These are phyloP conservation scores for Sphaerostilbella broomeana DNA, from an alignment of 2,329 filamentous ascomycete species.

Conservation along the genomic window DNA sequence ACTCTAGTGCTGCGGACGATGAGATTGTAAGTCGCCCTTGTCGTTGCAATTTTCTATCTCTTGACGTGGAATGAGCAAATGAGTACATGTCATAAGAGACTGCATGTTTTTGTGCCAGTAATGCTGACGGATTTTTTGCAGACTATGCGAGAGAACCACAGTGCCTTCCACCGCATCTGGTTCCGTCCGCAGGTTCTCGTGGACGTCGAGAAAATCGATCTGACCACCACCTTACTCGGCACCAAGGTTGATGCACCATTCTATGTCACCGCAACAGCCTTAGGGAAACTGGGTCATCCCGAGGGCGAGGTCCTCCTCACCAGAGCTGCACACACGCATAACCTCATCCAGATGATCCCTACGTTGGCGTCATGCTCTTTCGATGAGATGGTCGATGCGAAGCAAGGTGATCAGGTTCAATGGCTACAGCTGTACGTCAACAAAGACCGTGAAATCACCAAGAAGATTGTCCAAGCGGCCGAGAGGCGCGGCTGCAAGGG, in stretches of 20 bases:
- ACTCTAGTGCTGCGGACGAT: constrained; percentile 72
- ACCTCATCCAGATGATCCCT: constrained; percentile 96
- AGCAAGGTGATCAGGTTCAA: constrained; percentile 71
- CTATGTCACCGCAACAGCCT: constrained; percentile 92
- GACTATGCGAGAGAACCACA: constrained; percentile 94
- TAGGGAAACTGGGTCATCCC: constrained; percentile 88
- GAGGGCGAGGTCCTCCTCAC: constrained; percentile 94
- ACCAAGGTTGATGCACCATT: constrained; percentile 79
- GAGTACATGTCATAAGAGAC: no score
- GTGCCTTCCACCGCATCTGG: constrained; percentile 94
- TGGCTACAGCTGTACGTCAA: constrained; percentile 98
- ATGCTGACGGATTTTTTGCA: constrained; percentile 28
- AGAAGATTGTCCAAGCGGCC: constrained; percentile 84
- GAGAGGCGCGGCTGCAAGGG: constrained; percentile 88
- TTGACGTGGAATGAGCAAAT: no score
- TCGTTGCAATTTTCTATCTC: background rate
- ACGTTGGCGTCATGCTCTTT: constrained; percentile 95
- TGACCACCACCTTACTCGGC: constrained; percentile 89
- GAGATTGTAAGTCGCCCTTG: constrained; percentile 31
- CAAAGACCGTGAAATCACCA: constrained; percentile 86
- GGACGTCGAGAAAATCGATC: constrained; percentile 81
- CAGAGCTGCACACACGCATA: constrained; percentile 73
- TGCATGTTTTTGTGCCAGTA: background rate
- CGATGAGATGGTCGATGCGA: constrained; percentile 91
- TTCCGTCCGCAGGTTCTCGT: constrained; percentile 86